A percentile compares a stretch with the other conserved stretches of the same genome.
These are phyloP conservation scores for Moniliella sp. DNA, from an alignment of 1,284 basidiomycete species.

Conservation along the genomic window DNA sequence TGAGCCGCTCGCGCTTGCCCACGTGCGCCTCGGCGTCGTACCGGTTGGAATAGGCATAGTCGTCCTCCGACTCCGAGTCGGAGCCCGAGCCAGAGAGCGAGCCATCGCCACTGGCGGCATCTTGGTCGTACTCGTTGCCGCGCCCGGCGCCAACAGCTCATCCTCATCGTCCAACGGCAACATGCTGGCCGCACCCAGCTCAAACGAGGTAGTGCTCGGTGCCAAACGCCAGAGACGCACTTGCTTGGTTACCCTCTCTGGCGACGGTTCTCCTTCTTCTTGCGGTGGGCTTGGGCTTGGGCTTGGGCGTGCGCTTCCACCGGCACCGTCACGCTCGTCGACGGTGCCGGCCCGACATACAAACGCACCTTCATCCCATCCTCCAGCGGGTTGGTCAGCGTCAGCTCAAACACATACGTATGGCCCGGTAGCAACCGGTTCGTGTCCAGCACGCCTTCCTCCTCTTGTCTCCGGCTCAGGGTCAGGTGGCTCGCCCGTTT, in stretches of 20 bases:
- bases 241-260: neutral
- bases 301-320: constrained; percentile 4
- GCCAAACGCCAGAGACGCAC: neutral
- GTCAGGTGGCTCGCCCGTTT: no score
- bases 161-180: neutral
- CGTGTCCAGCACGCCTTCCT: no score
- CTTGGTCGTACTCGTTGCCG: neutral
- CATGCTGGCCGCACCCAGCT: neutral
- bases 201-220: neutral
- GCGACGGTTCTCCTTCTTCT: constrained; percentile 5
- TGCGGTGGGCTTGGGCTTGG: constrained; percentile 3
- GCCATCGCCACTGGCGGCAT: constrained; percentile 6
- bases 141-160: neutral
- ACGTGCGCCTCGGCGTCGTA: constrained; percentile 2
- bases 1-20: neutral
- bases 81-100: neutral
- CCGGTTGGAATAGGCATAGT: no score
- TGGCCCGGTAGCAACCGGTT: constrained; percentile 7
- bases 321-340: neutral
- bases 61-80: no score
- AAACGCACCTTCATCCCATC: constrained; percentile 15
- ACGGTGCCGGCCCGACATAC: constrained; percentile 5
- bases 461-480: no score
- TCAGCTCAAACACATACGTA: constrained; percentile 13
- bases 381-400: constrained; percentile 18